Conservation (phyloP, 345 rosid genomes). For the Barbarea vulgaris region DNA sequence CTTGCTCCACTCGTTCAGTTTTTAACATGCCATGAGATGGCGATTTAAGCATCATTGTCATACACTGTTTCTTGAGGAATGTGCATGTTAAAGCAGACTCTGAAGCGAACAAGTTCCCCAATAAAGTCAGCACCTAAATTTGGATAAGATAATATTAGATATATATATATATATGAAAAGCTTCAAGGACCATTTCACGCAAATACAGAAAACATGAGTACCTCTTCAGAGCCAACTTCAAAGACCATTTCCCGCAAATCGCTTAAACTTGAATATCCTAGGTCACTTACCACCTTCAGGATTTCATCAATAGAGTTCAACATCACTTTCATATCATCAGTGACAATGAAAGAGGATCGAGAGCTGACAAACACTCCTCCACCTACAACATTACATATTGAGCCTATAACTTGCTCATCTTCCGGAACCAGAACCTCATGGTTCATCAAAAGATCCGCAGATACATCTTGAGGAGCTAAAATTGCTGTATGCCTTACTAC, state of each 20-base stretch:
- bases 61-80: conserved; percentile 13
- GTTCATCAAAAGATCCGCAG: conserved; percentile 4
- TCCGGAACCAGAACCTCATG: neutral
- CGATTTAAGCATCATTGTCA: too few species aligned
- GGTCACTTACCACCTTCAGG: neutral
- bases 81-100: neutral
- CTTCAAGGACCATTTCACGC: too few species aligned
- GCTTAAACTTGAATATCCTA: neutral
- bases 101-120: neutral
- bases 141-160: neutral
- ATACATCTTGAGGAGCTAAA: conserved; percentile 5
- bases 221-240: conserved; percentile 18
- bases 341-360: conserved; percentile 16
- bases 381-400: neutral
- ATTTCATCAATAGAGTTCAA: neutral
- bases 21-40: too few species aligned
- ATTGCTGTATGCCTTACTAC: neutral
- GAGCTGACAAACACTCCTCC: conserved; percentile 27
- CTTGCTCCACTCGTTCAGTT: neutral
- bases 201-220: neutral
- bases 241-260: neutral
- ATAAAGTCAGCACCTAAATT: conserved; percentile 12
- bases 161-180: too few species aligned
- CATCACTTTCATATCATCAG: conserved; percentile 17
- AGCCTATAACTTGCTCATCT: neutral